Evolutionary conservation across 2,329 filamentous ascomycete genomes (phyloP).

Genomic region (Harringtonia lauricola): DNA sequence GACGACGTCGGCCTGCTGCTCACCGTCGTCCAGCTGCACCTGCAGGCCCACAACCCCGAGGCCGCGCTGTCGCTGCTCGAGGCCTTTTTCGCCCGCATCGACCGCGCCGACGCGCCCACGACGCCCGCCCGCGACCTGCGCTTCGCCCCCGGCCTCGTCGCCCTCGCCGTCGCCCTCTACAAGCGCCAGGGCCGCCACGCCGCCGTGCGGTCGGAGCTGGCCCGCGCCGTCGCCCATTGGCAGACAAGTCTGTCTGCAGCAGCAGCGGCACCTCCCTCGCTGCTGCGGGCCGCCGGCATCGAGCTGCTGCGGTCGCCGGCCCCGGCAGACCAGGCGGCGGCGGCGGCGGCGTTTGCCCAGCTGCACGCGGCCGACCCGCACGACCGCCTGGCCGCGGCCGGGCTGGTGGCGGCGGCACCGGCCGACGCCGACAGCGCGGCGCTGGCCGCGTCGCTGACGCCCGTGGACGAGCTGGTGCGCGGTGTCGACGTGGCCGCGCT

Average conservation of each 20-base stretch:
- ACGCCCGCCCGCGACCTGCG: conserved; percentile 51
- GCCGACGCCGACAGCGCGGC: background rate
- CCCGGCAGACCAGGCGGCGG: conserved; percentile 54
- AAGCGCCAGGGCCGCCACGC: conserved; percentile 61
- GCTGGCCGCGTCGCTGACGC: conserved; percentile 11
- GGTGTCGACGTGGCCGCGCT: conserved; percentile 52
- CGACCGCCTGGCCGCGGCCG: conserved; percentile 64
- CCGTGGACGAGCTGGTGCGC: conserved; percentile 46
- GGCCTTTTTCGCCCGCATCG: conserved; percentile 59
- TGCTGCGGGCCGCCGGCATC: conserved; percentile 73
- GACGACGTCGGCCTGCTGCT: conserved; percentile 71
- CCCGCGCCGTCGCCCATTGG: conserved; percentile 76
- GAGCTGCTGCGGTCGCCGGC: conserved; percentile 69
- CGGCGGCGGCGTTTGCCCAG: conserved; percentile 67
- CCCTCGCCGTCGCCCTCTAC: conserved; percentile 70
- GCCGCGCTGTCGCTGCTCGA: conserved; percentile 69
- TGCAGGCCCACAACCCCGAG: conserved; percentile 61
- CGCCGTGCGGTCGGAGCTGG: conserved; percentile 62
- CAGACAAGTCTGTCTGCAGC: conserved; percentile 23
- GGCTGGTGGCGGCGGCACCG: conserved; percentile 61
- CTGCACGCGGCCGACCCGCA: conserved; percentile 54
- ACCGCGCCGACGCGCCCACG: conserved; percentile 53
- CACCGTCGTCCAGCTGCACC: conserved; percentile 71
- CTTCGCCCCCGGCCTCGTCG: conserved; percentile 76
- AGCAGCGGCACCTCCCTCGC: conserved; percentile 34